These are phyloP conservation scores for Microthlaspi erraticum DNA, from an alignment of 345 rosid species.

Conservation along the genomic window DNA sequence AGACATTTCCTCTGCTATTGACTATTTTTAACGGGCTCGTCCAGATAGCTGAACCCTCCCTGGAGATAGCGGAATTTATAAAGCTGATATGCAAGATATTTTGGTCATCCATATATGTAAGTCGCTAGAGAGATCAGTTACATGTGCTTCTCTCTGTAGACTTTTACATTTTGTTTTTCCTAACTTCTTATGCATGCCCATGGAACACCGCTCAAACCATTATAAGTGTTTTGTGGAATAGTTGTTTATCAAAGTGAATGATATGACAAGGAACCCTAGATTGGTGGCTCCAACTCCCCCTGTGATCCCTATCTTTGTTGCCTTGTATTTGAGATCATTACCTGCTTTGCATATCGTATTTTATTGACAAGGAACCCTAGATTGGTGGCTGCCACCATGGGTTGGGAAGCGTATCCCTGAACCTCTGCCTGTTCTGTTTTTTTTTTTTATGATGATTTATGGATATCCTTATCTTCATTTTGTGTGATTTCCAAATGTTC, in stretches of 20 bases:
- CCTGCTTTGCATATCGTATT: constrained; percentile 4
- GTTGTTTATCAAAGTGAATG: constrained; percentile 2
- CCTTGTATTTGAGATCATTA: constrained; percentile 11
- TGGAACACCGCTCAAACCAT: constrained; percentile 2
- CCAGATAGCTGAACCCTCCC: constrained; percentile 76
- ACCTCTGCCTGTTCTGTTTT: constrained; percentile 6
- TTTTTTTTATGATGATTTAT: constrained; percentile 9
- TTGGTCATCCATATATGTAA: constrained; percentile 98
- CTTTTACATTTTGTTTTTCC: constrained; percentile 3
- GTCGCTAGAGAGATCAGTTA: constrained; percentile 43
- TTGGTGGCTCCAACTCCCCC: constrained; percentile 17
- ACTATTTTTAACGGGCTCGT: constrained; percentile 80
- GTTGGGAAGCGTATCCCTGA: background rate
- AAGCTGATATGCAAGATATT: constrained; percentile 98
- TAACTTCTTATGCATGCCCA: background rate
- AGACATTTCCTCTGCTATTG: constrained; percentile 84
- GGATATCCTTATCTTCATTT: background rate
- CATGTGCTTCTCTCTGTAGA: background rate
- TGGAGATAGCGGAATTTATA: constrained; percentile 89
- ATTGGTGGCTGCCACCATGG: constrained; percentile 16
- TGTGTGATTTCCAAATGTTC: constrained; percentile 12
- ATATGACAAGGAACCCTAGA: background rate
- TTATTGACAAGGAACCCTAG: no score
- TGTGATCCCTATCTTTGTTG: constrained; percentile 12
- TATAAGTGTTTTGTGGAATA: constrained; percentile 11